Base-by-base conservation (phyloP, 1,284 basidiomycete species). In the Leucoagaricus sp. region DNA sequence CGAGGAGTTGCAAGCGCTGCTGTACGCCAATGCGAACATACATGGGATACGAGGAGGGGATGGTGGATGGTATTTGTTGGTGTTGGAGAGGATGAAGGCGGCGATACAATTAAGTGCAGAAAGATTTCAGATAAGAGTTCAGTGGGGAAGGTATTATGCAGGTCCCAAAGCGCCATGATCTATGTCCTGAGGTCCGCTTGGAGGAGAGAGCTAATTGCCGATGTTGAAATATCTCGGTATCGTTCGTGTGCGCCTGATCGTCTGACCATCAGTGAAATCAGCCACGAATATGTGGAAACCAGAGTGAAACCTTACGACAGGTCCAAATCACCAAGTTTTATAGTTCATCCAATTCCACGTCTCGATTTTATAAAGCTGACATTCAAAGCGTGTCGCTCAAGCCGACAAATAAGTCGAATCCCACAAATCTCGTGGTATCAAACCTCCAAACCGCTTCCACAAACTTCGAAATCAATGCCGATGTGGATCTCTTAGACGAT, bases 111-210 rank as follows among this genome's bases (percentile, higher is more conserved):
- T 58, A 70, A 70, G 28, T 70, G 64, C n/a, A 74, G 64, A 56
- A 74, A 74, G 54, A 73, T 72, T 58, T 72, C 69, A 21, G 73
- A 73, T 17, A 73, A 58, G 25, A 73, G 64, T 63, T 73, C 73
- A 45, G 66, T 65, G 40, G 72, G 73, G 47, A 75, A 58, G 19
- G 52, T 49, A 26, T 55, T 28, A 25, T 56, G 58, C 26, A 57
- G 44, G 33, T 57, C 49, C 41, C 48, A 52, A 41, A 40, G 44
- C 28, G 34, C 41, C 55, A 57, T 57, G 42, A 21, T 40, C 1
- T n/a, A 17, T 49, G 15, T 36, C 33, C 21, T 42, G 41, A 6
- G 41, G 10, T 46, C 29, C 15, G 21, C 28, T 12, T 28, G 15
- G 12, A 12, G 28, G 34, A 17, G 5, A 42, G 41, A 42, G 21